Conservation (phyloP, 1,284 basidiomycete genomes). For the Boletus semigastroideus region DNA sequence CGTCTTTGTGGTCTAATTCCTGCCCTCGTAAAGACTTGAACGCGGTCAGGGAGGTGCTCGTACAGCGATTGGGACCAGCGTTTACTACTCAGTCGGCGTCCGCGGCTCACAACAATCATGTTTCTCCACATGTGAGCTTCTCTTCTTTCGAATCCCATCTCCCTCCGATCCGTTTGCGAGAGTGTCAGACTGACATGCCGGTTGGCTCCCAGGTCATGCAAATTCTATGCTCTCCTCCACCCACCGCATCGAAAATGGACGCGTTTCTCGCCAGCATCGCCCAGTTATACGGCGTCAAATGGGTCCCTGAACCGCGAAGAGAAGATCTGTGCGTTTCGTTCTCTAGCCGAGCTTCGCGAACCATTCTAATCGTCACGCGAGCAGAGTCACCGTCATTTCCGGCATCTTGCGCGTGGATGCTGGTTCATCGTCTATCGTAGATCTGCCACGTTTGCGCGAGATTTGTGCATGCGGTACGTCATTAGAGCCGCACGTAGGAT, state of each 20-base stretch:
- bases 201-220: constrained; percentile 44
- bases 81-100: constrained; percentile 54
- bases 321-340: constrained; percentile 55
- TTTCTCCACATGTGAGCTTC: constrained; percentile 50
- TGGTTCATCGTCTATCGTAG: constrained; percentile 49
- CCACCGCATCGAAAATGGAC: constrained; percentile 57
- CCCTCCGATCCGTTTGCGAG: background rate
- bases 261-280: constrained; percentile 55
- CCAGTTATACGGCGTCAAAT: constrained; percentile 51
- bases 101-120: constrained; percentile 51
- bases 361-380: constrained; percentile 1
- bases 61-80: constrained; percentile 53
- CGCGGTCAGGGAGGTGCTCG: constrained; percentile 51
- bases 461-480: constrained; percentile 58
- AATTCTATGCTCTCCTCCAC: constrained; percentile 49
- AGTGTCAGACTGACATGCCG: constrained; percentile 4
- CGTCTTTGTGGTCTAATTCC: background rate
- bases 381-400: constrained; percentile 53
- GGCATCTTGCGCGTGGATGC: constrained; percentile 52
- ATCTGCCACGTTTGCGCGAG: constrained; percentile 51
- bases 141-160: background rate
- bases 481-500: background rate
- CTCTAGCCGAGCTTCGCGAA: background rate
- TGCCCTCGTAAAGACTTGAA: constrained; percentile 49
- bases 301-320: constrained; percentile 59